These are phyloP conservation scores for Solanum sparsipilum DNA, from an alignment of 257 asterid species.

Conservation along the genomic window DNA sequence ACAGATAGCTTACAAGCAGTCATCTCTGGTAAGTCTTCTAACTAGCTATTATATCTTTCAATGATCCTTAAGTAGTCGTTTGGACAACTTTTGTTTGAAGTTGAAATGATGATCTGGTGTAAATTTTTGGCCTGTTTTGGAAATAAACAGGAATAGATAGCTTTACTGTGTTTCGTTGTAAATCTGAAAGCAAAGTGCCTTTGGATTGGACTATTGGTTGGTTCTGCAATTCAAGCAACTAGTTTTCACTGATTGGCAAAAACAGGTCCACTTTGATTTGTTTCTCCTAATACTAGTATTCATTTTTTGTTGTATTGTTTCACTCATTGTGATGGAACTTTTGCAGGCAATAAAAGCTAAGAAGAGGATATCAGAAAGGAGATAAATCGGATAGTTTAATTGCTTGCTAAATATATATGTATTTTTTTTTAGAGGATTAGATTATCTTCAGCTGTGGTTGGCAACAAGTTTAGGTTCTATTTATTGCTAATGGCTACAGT, in stretches of 20 bases:
- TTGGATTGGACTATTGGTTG: conserved; percentile 40
- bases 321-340: no score
- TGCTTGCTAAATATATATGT: no score
- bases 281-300: background rate
- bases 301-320: no score
- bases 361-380: conserved; percentile 3
- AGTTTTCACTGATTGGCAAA: conserved; percentile 29
- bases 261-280: conserved; percentile 4
- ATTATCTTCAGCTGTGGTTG: no score
- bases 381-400: background rate
- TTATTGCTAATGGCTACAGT: no score
- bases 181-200: conserved; percentile 35
- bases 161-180: conserved; percentile 15
- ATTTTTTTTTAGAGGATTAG: no score
- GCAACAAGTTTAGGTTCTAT: no score
- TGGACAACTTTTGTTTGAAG: background rate
- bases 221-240: conserved; percentile 20
- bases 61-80: background rate
- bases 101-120: background rate
- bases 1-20: conserved; percentile 43
- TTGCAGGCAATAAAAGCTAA: conserved; percentile 17
- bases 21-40: conserved; percentile 22
- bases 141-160: conserved; percentile 37
- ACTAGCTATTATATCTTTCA: background rate
- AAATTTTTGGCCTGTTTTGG: background rate